Conservation (phyloP, 768 basidiomycete genomes). For the Artomyces pyxidatus region DNA sequence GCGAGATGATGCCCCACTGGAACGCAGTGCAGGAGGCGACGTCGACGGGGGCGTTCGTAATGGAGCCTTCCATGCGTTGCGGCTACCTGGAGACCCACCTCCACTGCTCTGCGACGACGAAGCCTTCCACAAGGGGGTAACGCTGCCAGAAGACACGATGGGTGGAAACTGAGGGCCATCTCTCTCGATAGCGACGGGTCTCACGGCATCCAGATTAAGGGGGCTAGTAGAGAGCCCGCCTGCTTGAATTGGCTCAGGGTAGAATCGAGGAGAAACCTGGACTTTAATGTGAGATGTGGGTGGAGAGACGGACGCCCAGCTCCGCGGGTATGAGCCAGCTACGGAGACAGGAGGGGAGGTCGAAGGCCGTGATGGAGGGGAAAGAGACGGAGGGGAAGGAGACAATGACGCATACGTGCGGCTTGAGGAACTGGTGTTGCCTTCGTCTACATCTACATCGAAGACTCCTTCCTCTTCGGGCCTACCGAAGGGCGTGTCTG, state of each 20-base stretch:
- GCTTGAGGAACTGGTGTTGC: slow-evolving; percentile 11
- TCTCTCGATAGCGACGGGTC: neutral
- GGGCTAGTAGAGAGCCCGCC: slow-evolving; percentile 19
- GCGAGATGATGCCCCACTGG: too few species aligned
- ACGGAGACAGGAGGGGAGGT: slow-evolving; percentile 18
- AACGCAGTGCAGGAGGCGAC: neutral
- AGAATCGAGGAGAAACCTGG: slow-evolving; percentile 39
- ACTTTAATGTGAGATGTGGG: slow-evolving; percentile 43
- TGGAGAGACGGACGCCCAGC: slow-evolving; percentile 16
- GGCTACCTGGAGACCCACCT: neutral
- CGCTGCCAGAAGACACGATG: slow-evolving; percentile 9
- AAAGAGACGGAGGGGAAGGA: slow-evolving; percentile 2
- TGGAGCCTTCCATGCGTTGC: slow-evolving; percentile 27
- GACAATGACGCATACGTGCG: slow-evolving; percentile 5
- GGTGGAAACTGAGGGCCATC: slow-evolving; percentile 14
- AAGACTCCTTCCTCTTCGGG: slow-evolving; percentile 47
- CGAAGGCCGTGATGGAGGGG: slow-evolving; percentile 16
- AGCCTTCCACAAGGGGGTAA: slow-evolving; percentile 17
- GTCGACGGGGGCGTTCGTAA: slow-evolving; percentile 18
- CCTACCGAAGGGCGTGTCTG: too few species aligned
- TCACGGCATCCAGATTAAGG: slow-evolving; percentile 23
- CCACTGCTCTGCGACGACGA: slow-evolving; percentile 15
- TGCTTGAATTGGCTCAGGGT: slow-evolving; percentile 50
- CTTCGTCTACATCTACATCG: slow-evolving; percentile 45
- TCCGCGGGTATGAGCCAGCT: slow-evolving; percentile 4